Evolutionary conservation across 202 grass and related monocot genomes (phyloP).

Genomic region (Schoenoplectus tabernaemontani): DNA sequence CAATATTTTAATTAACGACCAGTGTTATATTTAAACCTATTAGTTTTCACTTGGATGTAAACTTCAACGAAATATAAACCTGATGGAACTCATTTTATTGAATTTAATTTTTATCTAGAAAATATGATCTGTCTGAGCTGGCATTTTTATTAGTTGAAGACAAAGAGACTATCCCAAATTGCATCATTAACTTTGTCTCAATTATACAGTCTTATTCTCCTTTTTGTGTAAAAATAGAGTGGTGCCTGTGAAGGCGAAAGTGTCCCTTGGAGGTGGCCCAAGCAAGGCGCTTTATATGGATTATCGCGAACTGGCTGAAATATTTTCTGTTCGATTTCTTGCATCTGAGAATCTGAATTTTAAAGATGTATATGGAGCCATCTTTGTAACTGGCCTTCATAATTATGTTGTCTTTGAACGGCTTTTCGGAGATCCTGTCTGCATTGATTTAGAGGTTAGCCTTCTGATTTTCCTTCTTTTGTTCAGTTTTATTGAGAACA

Average conservation of each 20-base stretch:
- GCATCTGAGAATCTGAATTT: background rate
- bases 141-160: background rate
- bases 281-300: background rate
- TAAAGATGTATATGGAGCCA: background rate
- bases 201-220: background rate
- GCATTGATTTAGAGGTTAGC: background rate
- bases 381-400: background rate
- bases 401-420: background rate
- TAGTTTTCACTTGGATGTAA: background rate
- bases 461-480: background rate
- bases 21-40: background rate
- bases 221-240: background rate
- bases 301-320: background rate
- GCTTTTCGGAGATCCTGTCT: background rate
- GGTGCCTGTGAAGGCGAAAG: background rate
- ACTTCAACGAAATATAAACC: background rate
- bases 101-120: background rate
- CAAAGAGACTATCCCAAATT: background rate
- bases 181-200: background rate
- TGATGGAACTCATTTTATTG: background rate
- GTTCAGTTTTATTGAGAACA: background rate
- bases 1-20: background rate
- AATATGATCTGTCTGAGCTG: background rate
- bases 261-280: too few species aligned
- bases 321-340: constrained; percentile 4